These are phyloP conservation scores for Papiliotrema flavescens DNA, from an alignment of 1,284 basidiomycete genomes.

Conservation along the genomic window DNA sequence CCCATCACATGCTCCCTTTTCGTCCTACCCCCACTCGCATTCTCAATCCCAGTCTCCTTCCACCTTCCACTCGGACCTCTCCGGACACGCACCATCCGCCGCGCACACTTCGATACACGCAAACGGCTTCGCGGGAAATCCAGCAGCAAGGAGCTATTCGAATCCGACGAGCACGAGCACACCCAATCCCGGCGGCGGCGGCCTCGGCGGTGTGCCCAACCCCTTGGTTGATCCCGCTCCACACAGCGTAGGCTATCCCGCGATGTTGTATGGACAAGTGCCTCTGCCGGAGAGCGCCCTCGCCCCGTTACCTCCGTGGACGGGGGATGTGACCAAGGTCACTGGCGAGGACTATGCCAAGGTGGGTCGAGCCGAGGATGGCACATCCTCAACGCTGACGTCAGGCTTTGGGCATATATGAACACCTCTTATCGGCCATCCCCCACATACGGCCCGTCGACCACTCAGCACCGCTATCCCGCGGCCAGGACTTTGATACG, in stretches of 20 bases:
- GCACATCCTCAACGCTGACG: not conserved
- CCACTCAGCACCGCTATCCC: not conserved
- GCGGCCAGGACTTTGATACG: slow-evolving; percentile 22
- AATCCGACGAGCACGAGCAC: no score
- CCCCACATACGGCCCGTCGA: slow-evolving; percentile 22
- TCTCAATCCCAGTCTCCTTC: no score
- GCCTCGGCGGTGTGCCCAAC: no score
- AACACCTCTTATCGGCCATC: slow-evolving; percentile 23
- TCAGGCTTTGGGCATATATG: slow-evolving; percentile 25
- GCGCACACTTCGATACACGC: no score
- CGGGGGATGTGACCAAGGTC: not conserved
- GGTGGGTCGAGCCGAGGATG: slow-evolving; percentile 20
- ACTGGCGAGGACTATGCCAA: slow-evolving; percentile 27
- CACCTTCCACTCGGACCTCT: no score
- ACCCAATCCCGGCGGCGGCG: no score
- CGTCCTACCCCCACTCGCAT: no score
- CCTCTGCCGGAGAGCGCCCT: slow-evolving; percentile 9
- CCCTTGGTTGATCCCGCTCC: slow-evolving; percentile 11
- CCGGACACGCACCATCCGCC: no score
- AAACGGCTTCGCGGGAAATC: no score
- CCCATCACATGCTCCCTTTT: no score
- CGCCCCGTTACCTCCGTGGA: slow-evolving; percentile 1
- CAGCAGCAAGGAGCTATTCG: no score
- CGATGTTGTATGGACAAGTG: slow-evolving; percentile 10
- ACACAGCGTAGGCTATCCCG: slow-evolving; percentile 16